Evolutionary conservation across 73 alveolate species (phyloP), one percentile per base, ranked within the genome.

Genomic region (Stentor roeselii): DNA sequence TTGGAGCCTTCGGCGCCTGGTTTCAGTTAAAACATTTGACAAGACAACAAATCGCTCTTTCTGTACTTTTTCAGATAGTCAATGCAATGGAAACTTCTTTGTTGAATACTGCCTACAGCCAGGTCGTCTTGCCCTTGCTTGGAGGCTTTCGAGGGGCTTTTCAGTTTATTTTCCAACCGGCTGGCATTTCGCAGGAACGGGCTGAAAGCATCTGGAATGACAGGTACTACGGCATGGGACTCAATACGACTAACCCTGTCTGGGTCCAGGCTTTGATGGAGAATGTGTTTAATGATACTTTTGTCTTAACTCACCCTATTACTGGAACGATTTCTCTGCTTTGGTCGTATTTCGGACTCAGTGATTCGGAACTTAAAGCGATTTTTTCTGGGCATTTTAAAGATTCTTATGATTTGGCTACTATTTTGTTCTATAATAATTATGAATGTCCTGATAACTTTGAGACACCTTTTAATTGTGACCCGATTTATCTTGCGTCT

Each of bases 1-100:
- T 41, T 76, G 84, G 84, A 76, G 36, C 84, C 39, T 76, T 76
- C 39, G 84, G 84, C 2, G 84, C 84, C 3, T 76, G 84, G 74
- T 1, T 36, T 76, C 27, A 15, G 39, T 27, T 76, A 40, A 76
- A 76, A 40, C 84, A 76, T 76, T 34, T 35, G 21, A 1, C 84
- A 76, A 15, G 36, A 27, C 60, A 76, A 76, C 15, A 76, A 76
- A 1, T 76, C 14, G 84, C 84, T 27, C 6, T 76, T 15, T 36
- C n/a, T 39, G 78, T 36, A 15, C 34, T 76, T 21, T 76, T 36
- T 40, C 36, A 14, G 39, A 76, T 76, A 37, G 34, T 76, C 39
- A 21, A 41, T 76, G 59, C 41, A 21, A 36, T 76, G n/a, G 59
- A 76, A 21, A 37, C 27, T 41, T 31, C 27, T 37, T 34, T 76